Conservation (phyloP, 2,329 filamentous ascomycete species). For the Fusarium acutatum region DNA sequence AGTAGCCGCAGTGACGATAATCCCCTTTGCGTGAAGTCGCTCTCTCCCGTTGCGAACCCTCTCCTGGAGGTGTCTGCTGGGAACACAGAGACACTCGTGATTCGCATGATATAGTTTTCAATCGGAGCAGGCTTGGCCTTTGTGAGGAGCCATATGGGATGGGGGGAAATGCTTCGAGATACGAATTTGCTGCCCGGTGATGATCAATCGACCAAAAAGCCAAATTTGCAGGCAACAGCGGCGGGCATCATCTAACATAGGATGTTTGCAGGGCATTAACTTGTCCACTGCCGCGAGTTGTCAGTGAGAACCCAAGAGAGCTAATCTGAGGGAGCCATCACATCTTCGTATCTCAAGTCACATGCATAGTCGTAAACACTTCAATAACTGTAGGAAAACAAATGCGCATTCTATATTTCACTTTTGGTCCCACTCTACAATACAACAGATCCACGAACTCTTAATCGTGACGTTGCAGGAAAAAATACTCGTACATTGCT, state of each 20-base stretch:
- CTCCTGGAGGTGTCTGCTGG: not conserved
- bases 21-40: slow-evolving; percentile 29
- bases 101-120: slow-evolving; percentile 60
- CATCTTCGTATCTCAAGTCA: slow-evolving; percentile 20
- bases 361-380: not conserved
- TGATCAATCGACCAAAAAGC: slow-evolving; percentile 65
- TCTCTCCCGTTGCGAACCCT: slow-evolving; percentile 1
- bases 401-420: slow-evolving; percentile 36
- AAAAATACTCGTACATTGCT: slow-evolving; percentile 22
- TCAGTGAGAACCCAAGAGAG: slow-evolving; percentile 64
- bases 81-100: slow-evolving; percentile 40
- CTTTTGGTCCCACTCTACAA: slow-evolving; percentile 36
- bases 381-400: slow-evolving; percentile 9
- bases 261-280: slow-evolving; percentile 8
- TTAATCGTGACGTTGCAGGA: slow-evolving; percentile 11
- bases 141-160: not conserved
- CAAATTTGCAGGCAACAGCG: slow-evolving; percentile 65
- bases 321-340: slow-evolving; percentile 61
- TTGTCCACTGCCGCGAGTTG: slow-evolving; percentile 50
- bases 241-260: slow-evolving; percentile 18
- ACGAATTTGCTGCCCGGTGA: slow-evolving; percentile 52
- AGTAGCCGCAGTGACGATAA: slow-evolving; percentile 51
- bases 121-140: slow-evolving; percentile 56
- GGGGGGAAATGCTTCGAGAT: slow-evolving; percentile 7
- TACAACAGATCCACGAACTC: slow-evolving; percentile 16